A percentile compares a stretch with the other conserved stretches of the same genome.
phyloP scores from a whole-genome alignment of 1,284 basidiomycete genomes.

The Pascua guehoae region DNA sequence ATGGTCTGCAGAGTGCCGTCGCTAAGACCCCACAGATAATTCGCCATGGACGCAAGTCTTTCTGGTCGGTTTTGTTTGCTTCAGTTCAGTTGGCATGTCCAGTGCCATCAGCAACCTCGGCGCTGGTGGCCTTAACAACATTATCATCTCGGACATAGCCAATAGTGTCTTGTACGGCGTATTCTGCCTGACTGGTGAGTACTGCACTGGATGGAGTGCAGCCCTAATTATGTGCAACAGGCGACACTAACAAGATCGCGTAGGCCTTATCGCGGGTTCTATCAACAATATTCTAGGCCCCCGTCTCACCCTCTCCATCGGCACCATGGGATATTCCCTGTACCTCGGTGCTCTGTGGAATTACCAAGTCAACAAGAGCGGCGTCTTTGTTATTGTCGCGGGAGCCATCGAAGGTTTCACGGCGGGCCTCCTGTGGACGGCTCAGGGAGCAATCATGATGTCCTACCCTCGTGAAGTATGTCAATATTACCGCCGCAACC shows the following conservation, averaged over 20 bases:
- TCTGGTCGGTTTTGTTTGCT: slow-evolving; percentile 53
- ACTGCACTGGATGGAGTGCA: not conserved
- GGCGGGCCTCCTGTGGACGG: slow-evolving; percentile 34
- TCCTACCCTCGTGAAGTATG: slow-evolving; percentile 48
- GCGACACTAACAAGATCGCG: not conserved
- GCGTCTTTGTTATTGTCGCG: slow-evolving; percentile 48
- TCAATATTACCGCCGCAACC: no score
- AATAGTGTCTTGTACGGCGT: slow-evolving; percentile 53
- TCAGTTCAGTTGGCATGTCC: slow-evolving; percentile 55
- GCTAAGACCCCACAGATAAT: slow-evolving; percentile 22
- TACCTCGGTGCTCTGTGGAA: slow-evolving; percentile 30
- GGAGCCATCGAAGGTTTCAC: slow-evolving; percentile 49
- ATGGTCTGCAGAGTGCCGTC: no score
- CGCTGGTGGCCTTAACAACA: slow-evolving; percentile 52
- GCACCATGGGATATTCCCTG: slow-evolving; percentile 41
- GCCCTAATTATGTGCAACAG: no score
- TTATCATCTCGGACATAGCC: slow-evolving; percentile 47
- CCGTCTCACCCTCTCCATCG: slow-evolving; percentile 48
- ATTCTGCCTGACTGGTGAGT: slow-evolving; percentile 51
- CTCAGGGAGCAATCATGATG: slow-evolving; percentile 53
- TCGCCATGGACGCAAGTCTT: slow-evolving; percentile 52
- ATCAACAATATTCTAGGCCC: slow-evolving; percentile 43
- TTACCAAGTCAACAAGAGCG: slow-evolving; percentile 2
- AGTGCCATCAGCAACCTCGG: slow-evolving; percentile 54
- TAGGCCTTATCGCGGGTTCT: slow-evolving; percentile 1